Conservation (phyloP, 768 basidiomycete species). For the Boletus sp. region DNA sequence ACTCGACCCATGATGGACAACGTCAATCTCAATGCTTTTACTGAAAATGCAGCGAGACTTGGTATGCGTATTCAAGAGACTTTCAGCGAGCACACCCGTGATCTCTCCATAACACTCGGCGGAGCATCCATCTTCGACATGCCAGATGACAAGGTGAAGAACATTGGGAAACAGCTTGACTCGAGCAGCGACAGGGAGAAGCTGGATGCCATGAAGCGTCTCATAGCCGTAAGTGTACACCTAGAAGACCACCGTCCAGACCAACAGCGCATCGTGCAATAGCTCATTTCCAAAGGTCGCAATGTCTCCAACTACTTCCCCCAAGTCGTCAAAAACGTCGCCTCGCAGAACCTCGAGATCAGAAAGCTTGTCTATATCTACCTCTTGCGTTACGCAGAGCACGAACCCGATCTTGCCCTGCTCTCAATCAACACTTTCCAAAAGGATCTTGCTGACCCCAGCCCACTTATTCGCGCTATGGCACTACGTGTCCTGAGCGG, state of each 20-base stretch:
- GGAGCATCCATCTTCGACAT: slow-evolving; percentile 59
- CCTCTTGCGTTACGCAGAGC: slow-evolving; percentile 87
- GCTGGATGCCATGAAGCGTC: slow-evolving; percentile 90
- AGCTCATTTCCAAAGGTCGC: slow-evolving; percentile 92
- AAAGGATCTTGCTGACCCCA: slow-evolving; percentile 88
- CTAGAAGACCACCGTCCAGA: neutral
- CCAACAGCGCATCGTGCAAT: slow-evolving; percentile 6
- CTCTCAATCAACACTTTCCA: slow-evolving; percentile 99
- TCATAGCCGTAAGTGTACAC: slow-evolving; percentile 73
- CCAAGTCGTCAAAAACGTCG: slow-evolving; percentile 96
- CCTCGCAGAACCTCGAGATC: slow-evolving; percentile 87
- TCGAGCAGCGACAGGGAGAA: slow-evolving; percentile 87
- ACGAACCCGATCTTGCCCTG: slow-evolving; percentile 91
- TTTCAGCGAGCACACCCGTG: slow-evolving; percentile 75
- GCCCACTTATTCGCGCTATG: slow-evolving; percentile 94
- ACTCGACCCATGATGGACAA: slow-evolving; percentile 28
- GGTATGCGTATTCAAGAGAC: slow-evolving; percentile 83
- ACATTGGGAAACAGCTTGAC: slow-evolving; percentile 84
- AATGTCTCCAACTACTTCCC: slow-evolving; percentile 94
- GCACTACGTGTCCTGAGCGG: slow-evolving; percentile 90
- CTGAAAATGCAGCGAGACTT: slow-evolving; percentile 81
- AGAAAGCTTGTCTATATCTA: slow-evolving; percentile 98
- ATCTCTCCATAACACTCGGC: slow-evolving; percentile 57
- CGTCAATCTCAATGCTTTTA: slow-evolving; percentile 41
- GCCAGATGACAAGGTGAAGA: slow-evolving; percentile 76